Evolutionary conservation across 495 filamentous ascomycete genomes (phyloP).

Genomic region (Penicillium lividum): DNA sequence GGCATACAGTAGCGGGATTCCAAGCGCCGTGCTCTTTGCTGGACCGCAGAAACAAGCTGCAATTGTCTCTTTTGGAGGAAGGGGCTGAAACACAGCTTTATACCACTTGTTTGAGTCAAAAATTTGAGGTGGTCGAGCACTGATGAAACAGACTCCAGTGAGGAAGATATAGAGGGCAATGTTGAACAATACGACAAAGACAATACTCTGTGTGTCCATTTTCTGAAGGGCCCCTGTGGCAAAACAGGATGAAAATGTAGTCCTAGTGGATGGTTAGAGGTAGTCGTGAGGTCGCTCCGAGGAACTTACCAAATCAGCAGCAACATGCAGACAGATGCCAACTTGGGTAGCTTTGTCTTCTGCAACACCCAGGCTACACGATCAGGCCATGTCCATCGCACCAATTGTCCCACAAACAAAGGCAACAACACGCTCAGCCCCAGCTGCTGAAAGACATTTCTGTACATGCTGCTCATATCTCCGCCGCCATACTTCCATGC

Average conservation of each 20-base stretch:
- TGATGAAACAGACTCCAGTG: constrained; percentile 50
- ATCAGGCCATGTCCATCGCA: constrained; percentile 51
- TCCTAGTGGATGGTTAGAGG: constrained; percentile 31
- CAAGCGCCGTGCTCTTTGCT: constrained; percentile 57
- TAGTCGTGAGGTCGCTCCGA: no score
- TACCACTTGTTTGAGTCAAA: constrained; percentile 25
- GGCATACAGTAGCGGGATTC: constrained; percentile 52
- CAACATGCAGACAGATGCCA: constrained; percentile 47
- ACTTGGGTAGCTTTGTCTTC: constrained; percentile 47
- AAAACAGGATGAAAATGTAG: constrained; percentile 57
- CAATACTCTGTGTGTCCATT: constrained; percentile 46
- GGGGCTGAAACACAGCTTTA: constrained; percentile 34
- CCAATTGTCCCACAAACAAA: constrained; percentile 48
- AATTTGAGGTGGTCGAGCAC: constrained; percentile 41
- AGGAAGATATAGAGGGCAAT: constrained; percentile 53
- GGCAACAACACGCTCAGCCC: constrained; percentile 52
- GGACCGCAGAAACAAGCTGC: constrained; percentile 59
- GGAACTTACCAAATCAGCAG: constrained; percentile 51
- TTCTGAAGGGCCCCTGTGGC: constrained; percentile 51
- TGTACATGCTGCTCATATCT: constrained; percentile 51
- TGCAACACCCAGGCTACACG: constrained; percentile 39
- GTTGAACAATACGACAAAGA: constrained; percentile 56
- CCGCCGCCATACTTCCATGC: constrained; percentile 45
- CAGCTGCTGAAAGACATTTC: constrained; percentile 52
- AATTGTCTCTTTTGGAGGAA: constrained; percentile 50